Base-by-base conservation (phyloP, 2,329 filamentous ascomycete genomes). In the Leptographium radiaticola region DNA sequence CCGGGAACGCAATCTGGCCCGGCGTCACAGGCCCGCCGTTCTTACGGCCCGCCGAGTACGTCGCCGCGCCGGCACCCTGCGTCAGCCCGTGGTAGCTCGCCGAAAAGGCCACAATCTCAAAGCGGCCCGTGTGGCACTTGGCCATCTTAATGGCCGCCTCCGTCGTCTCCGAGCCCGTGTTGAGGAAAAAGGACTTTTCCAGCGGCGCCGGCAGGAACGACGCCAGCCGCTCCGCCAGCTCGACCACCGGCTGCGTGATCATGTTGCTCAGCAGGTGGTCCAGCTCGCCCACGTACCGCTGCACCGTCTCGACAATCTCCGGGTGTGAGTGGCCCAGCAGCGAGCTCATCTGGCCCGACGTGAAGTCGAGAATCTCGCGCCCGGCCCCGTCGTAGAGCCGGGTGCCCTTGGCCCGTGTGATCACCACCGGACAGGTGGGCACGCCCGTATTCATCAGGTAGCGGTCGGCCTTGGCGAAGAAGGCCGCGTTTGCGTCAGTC, bases 31-130 rank as follows among this genome's bases (percentile, higher is more conserved):
- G 71, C 0, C 70, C 70, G 45, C 64, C 66, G 13, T 72, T 71
- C 53, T 68, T 71, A 3, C 78, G 67, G 1, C 77, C 78, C 12
- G 72, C 70, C 45, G 74, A 72, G 61, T 79, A 82, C 2, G 75
- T 76, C 0, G 79, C 75, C 0, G 71, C 70, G 0, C 71, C 66
- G 0, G 80, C 70, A 4, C 69, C 75, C 6, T 69, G 69, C 0
- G 79, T 84, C 56, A 84, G 67, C 25, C 81, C 81, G 64, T 84
- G 80, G 65, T 75, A 85, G 54, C 75, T 78, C 0, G 74, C 74
- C 0, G 71, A 71, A 52, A 84, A 68, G 0, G 71, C 81, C 5
- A 85, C 77, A 52, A 85, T 74, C 62, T 84, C 81, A 58, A 79
- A 84, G 43, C 78, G 81, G 2, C 79, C 79, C 0, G 80, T 84